Evolutionary conservation across 768 basidiomycete species (phyloP), one percentile per base, ranked within the genome.

Genomic region (Pisolithus sp.): DNA sequence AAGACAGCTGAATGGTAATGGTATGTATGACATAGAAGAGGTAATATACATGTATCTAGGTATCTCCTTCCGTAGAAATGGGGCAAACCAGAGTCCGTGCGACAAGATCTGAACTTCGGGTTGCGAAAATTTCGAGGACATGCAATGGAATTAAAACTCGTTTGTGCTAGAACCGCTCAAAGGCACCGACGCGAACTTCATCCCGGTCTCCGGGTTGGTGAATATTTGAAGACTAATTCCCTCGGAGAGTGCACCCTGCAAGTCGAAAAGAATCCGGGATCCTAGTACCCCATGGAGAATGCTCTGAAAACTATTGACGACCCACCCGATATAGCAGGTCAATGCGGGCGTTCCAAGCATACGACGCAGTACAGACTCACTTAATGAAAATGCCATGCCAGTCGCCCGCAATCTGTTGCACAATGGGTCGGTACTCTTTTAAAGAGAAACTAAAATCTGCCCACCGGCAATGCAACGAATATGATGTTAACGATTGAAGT

Each of bases 221-320:
- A 18, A 28, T 18, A 45, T 17, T 18, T 26, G 43, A 18, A 28
- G 13, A 9, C 15, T 45, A 2, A 36, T 34, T 36, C 46, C 18
- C 4, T 47, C 46, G 30, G 30, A 31, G 12, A 34, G n/a, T 13
- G 49, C 47, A 13, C 23, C 21, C 18, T 44, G 49, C 53, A 57
- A 20, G 10, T 48, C 41, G 31, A 57, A 57, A 4, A 57, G 49
- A 41, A 57, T 57, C 21, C 56, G 40, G 5, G 56, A 54, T 5
- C 49, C 56, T 42, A 57, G 23, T 10, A 57, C 53, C 15, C 56
- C 44, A 21, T 57, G 56, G 9, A 57, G 34, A 21, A 51, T 48
- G 15, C 48, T 41, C 51, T 57, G 53, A 26, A 57, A 51, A 8
- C 56, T 54, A 17, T 34, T 4, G n/a, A 9, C 3, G 6, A 23